A percentile compares a stretch with the other conserved stretches of the same genome.
Conservation (phyloP, 352 stramenopile genomes). For the Phytophthora vignae region DNA sequence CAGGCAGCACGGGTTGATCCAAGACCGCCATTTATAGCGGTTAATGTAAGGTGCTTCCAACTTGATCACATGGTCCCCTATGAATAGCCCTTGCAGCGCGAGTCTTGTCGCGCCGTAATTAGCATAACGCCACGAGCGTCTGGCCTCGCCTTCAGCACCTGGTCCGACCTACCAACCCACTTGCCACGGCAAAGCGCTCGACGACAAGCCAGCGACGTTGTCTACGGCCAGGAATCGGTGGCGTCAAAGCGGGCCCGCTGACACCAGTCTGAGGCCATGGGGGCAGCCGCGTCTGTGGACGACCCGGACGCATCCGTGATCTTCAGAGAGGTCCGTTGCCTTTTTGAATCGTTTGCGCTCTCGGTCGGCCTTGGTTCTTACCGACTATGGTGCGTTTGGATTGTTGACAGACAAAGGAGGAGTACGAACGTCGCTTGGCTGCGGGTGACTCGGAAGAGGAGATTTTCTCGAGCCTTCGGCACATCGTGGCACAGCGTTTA, state of each 20-base stretch:
- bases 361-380: background rate
- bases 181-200: slow-evolving; percentile 20
- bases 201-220: slow-evolving; percentile 11
- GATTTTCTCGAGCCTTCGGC: slow-evolving; percentile 54
- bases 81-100: slow-evolving; percentile 18
- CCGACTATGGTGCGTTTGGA: background rate
- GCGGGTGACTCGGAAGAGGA: slow-evolving; percentile 49
- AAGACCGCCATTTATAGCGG: slow-evolving; percentile 9
- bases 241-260: background rate
- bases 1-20: too few species aligned
- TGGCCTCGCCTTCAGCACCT: slow-evolving; percentile 2
- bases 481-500: slow-evolving; percentile 36
- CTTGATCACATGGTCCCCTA: slow-evolving; percentile 8
- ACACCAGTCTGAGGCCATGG: slow-evolving; percentile 20
- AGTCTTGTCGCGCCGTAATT: slow-evolving; percentile 31
- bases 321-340: slow-evolving; percentile 30
- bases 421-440: slow-evolving; percentile 46
- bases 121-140: slow-evolving; percentile 5
- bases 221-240: slow-evolving; percentile 4
- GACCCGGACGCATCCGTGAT: slow-evolving; percentile 22
- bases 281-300: slow-evolving; percentile 32
- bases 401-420: slow-evolving; percentile 35
- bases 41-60: too few species aligned
- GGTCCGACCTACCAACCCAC: background rate
- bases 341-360: background rate